phyloP scores from a whole-genome alignment of 441 rosid species.

The Syzygium syzygioides region DNA sequence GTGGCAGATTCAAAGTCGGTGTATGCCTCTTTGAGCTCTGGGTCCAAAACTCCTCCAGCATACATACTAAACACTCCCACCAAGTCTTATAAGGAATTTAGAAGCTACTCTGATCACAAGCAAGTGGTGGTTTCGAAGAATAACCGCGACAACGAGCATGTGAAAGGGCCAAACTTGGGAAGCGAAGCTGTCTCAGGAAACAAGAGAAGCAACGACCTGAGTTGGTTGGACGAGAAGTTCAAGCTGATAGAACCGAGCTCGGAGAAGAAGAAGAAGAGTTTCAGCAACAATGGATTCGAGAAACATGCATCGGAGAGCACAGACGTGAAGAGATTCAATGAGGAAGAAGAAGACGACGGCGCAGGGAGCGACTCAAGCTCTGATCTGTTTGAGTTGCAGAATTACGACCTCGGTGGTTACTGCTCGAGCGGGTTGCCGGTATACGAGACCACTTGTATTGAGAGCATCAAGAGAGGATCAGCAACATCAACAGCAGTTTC shows the following conservation, averaged over 20 bases:
- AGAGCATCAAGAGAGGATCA: slow-evolving; percentile 60
- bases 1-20: slow-evolving; percentile 38
- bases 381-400: slow-evolving; percentile 87
- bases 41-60: slow-evolving; percentile 78
- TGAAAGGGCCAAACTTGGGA: neutral
- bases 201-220: slow-evolving; percentile 16
- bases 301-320: slow-evolving; percentile 22
- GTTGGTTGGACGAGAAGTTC: neutral
- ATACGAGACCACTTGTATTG: slow-evolving; percentile 80
- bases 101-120: slow-evolving; percentile 46
- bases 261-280: slow-evolving; percentile 20
- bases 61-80: slow-evolving; percentile 44
- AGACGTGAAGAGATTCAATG: slow-evolving; percentile 12
- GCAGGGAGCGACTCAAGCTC: slow-evolving; percentile 94
- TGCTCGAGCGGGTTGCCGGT: slow-evolving; percentile 80
- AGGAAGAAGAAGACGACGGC: slow-evolving; percentile 45
- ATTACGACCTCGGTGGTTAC: slow-evolving; percentile 55
- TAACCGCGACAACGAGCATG: neutral
- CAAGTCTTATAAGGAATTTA: slow-evolving; percentile 47
- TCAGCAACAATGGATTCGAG: slow-evolving; percentile 18
- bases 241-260: neutral
- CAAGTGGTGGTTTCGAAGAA: neutral
- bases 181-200: slow-evolving; percentile 16
- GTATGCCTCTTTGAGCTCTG: slow-evolving; percentile 60
- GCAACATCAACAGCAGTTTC: slow-evolving; percentile 12